A percentile compares a stretch with the other conserved stretches of the same genome.
These are phyloP conservation scores for Neofusicoccum kwambonambiense DNA, from an alignment of 2,329 filamentous ascomycete species.

Conservation along the genomic window DNA sequence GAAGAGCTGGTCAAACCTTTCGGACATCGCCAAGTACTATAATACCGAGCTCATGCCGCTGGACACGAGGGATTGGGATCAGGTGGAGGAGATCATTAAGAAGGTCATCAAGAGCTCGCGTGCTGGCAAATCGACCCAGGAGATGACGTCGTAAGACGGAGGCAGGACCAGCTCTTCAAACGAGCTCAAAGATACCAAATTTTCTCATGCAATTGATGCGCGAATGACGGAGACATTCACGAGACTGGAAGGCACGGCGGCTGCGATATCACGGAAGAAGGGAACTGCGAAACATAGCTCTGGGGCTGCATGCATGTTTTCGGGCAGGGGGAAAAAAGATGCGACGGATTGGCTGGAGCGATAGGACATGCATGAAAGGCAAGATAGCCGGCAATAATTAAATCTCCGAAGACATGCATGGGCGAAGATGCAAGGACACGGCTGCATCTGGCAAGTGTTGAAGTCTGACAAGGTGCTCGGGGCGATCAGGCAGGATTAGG, in stretches of 20 bases:
- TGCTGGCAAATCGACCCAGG: slow-evolving; percentile 40
- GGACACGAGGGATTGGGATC: slow-evolving; percentile 85
- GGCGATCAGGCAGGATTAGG: slow-evolving; percentile 1
- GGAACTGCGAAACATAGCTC: neutral
- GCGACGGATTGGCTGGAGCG: neutral
- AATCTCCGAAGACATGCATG: neutral
- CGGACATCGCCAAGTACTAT: slow-evolving; percentile 77
- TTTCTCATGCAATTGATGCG: neutral
- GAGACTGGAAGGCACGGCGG: neutral
- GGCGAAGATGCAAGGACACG: neutral
- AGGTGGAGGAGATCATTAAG: slow-evolving; percentile 80
- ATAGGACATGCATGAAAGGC: neutral
- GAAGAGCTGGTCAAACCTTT: slow-evolving; percentile 75
- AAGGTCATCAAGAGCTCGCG: slow-evolving; percentile 49
- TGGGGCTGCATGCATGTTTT: neutral
- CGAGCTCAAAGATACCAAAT: slow-evolving; percentile 3
- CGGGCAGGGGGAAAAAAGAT: neutral
- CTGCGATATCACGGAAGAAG: neutral
- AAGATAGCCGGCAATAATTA: neutral
- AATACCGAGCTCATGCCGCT: slow-evolving; percentile 77
- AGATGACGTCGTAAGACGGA: slow-evolving; percentile 32
- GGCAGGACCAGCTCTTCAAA: neutral
- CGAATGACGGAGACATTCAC: neutral
- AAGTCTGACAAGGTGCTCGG: neutral
- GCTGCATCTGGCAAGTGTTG: neutral